A percentile compares a stretch with the other conserved stretches of the same genome.
These are phyloP conservation scores for Rhamnella rubrinervis DNA, from an alignment of 331 rosid species.

Conservation along the genomic window DNA sequence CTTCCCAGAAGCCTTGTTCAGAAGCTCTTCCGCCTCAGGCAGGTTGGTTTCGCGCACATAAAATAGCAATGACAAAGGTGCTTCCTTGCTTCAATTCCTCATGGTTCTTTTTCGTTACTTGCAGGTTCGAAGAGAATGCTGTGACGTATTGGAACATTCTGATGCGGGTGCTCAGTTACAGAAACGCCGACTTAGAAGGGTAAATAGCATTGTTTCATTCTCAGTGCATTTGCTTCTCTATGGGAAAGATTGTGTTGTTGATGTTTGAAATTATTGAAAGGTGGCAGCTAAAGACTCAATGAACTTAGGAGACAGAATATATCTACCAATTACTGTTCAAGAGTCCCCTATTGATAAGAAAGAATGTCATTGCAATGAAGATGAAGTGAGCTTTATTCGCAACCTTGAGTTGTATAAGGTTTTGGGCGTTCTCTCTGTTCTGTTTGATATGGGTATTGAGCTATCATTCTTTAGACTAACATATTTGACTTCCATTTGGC, in stretches of 20 bases:
- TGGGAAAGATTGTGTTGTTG: slow-evolving; percentile 9
- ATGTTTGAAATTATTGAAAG: slow-evolving; percentile 34
- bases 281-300: slow-evolving; percentile 70
- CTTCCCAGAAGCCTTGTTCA: slow-evolving; percentile 75
- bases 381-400: slow-evolving; percentile 52
- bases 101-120: background rate
- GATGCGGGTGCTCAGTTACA: slow-evolving; percentile 19
- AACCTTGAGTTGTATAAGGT: slow-evolving; percentile 73
- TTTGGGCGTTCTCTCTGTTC: slow-evolving; percentile 14
- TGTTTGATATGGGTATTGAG: background rate
- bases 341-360: slow-evolving; percentile 36
- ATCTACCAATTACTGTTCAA: slow-evolving; percentile 67
- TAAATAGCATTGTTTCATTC: slow-evolving; percentile 7
- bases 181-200: slow-evolving; percentile 51
- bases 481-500: background rate
- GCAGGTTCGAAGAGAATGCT: slow-evolving; percentile 64
- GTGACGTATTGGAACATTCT: slow-evolving; percentile 8
- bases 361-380: slow-evolving; percentile 39
- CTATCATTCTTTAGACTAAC: background rate
- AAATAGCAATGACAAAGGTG: background rate
- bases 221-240: background rate
- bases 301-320: slow-evolving; percentile 60
- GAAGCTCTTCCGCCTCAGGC: slow-evolving; percentile 87
- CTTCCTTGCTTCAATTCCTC: background rate
- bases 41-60: slow-evolving; percentile 24